phyloP scores from a whole-genome alignment of 371 early-diverging fungal genomes.

The Apophysomyces trapeziformis region DNA sequence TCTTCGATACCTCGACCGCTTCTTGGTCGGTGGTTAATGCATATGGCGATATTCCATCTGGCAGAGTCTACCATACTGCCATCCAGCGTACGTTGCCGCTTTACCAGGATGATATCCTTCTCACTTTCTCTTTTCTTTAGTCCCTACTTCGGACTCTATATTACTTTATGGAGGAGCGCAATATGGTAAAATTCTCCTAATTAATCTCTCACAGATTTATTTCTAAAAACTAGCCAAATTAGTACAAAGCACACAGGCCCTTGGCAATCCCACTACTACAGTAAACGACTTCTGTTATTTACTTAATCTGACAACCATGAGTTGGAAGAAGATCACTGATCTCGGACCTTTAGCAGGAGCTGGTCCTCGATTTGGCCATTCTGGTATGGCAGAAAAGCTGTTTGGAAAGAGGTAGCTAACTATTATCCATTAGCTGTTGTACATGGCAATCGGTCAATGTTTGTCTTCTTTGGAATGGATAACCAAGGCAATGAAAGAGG shows the following conservation, averaged over 20 bases:
- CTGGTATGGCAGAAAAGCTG: slow-evolving; percentile 18
- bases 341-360: slow-evolving; percentile 17
- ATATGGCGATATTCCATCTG: slow-evolving; percentile 11
- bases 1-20: slow-evolving; percentile 9
- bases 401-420: not conserved
- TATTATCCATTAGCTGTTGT: slow-evolving; percentile 15
- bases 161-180: not conserved
- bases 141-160: not conserved
- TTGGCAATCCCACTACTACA: not conserved
- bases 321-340: slow-evolving; percentile 13
- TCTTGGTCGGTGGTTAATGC: slow-evolving; percentile 11
- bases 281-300: slow-evolving; percentile 23
- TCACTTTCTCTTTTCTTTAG: not conserved
- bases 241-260: not conserved
- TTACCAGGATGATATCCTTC: not conserved
- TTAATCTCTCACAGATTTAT: not conserved
- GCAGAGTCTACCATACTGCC: slow-evolving; percentile 21
- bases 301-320: slow-evolving; percentile 8
- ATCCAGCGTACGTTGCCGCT: slow-evolving; percentile 7
- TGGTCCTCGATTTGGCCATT: slow-evolving; percentile 28
- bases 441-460: slow-evolving; percentile 15
- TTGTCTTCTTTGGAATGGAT: slow-evolving; percentile 26
- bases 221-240: not conserved
- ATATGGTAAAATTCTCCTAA: not conserved
- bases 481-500: slow-evolving; percentile 15